These are phyloP conservation scores for Magnaporthiopsis rhizophila DNA, from an alignment of 2,329 filamentous ascomycete species.

Conservation along the genomic window DNA sequence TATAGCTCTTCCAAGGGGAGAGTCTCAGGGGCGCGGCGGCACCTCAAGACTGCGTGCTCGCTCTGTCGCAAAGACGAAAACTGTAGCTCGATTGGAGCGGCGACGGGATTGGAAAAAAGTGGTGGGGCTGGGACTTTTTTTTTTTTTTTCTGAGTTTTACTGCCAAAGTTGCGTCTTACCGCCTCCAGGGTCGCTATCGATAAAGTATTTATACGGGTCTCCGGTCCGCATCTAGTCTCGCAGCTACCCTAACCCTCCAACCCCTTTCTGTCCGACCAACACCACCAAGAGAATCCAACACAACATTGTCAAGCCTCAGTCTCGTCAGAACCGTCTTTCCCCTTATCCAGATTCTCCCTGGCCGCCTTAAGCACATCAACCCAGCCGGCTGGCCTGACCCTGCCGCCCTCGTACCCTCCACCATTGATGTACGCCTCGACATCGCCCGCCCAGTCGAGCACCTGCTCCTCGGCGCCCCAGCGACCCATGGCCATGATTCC, in stretches of 20 bases:
- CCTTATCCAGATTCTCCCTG: slow-evolving; percentile 12
- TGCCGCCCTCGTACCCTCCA: slow-evolving; percentile 33
- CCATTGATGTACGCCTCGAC: slow-evolving; percentile 46
- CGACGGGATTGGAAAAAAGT: background rate
- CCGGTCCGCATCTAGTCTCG: too few species aligned
- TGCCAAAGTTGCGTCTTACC: slow-evolving; percentile 1
- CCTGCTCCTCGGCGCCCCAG: slow-evolving; percentile 58
- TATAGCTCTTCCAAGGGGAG: background rate
- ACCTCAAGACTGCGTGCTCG: background rate
- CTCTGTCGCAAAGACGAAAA: background rate
- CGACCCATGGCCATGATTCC: slow-evolving; percentile 57
- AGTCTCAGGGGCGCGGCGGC: background rate
- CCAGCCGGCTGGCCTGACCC: slow-evolving; percentile 46
- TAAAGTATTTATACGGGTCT: background rate
- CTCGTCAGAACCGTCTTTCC: background rate
- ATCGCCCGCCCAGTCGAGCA: slow-evolving; percentile 52
- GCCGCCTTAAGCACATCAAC: slow-evolving; percentile 44
- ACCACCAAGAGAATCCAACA: too few species aligned
- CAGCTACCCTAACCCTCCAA: too few species aligned
- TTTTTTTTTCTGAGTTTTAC: slow-evolving; percentile 13
- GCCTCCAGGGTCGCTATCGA: slow-evolving; percentile 1
- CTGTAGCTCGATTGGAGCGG: background rate
- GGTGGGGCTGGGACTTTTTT: slow-evolving; percentile 18
- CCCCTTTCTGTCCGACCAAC: too few species aligned
- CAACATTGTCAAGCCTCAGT: background rate